These are phyloP conservation scores for Petunia axillaris DNA, from an alignment of 257 asterid genomes.

Conservation along the genomic window DNA sequence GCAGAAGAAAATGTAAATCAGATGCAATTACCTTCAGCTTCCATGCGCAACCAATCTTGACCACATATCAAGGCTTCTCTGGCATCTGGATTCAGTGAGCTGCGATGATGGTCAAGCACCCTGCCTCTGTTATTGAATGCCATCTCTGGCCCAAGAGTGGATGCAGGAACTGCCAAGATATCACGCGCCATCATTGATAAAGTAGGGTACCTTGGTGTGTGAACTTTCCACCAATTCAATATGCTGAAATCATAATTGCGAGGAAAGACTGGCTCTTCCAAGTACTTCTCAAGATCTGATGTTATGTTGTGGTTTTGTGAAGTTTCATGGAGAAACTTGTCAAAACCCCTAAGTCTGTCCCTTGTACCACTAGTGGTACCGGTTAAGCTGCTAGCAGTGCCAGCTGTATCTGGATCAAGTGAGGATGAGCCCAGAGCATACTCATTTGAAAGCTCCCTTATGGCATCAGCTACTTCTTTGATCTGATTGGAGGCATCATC, in stretches of 20 bases:
- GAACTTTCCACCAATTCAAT: conserved; percentile 99
- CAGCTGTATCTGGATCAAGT: conserved; percentile 50
- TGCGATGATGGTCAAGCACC: conserved; percentile 65
- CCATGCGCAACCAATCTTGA: conserved; percentile 82
- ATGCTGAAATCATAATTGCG: conserved; percentile 81
- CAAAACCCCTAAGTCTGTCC: conserved; percentile 90
- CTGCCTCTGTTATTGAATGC: conserved; percentile 68
- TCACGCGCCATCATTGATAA: conserved; percentile 97
- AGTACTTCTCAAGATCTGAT: conserved; percentile 85
- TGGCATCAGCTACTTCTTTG: conserved; percentile 63
- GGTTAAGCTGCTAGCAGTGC: conserved; percentile 47
- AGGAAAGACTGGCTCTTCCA: conserved; percentile 91
- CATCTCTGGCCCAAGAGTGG: conserved; percentile 73
- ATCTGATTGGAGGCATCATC: conserved; percentile 59
- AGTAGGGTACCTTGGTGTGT: conserved; percentile 92
- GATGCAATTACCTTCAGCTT: conserved; percentile 62
- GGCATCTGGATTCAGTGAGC: conserved; percentile 64
- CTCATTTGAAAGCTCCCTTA: conserved; percentile 76
- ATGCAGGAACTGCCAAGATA: conserved; percentile 74
- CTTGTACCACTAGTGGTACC: conserved; percentile 54
- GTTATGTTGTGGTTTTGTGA: conserved; percentile 64
- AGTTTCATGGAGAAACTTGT: conserved; percentile 81
- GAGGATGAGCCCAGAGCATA: conserved; percentile 62
- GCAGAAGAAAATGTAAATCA: conserved; percentile 22
- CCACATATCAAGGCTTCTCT: conserved; percentile 96